Evolutionary conservation across 768 basidiomycete genomes (phyloP), one percentile per base, ranked within the genome.

Genomic region (Favolaschia claudopus): DNA sequence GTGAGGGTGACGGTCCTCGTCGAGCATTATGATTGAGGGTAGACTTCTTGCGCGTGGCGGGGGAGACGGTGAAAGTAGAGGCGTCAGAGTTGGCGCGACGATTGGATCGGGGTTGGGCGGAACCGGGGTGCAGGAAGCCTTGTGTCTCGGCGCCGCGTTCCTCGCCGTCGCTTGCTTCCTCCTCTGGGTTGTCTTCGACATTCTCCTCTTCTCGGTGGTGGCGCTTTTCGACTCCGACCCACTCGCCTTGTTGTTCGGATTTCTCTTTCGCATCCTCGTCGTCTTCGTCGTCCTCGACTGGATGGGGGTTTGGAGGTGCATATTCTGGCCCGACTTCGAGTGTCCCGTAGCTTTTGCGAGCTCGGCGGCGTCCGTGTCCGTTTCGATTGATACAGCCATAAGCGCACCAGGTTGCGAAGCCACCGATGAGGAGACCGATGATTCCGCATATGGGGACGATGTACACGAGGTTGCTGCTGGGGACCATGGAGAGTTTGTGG

Each of bases 301-400:
- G 47, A 22, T 15, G 40, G 8, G 25, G 67, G 50, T 27, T 68
- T 22, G 39, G 64, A 66, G 61, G 66, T 37, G 54, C 47, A 70
- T 66, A 48, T 67, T 52, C 42, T 58, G 72, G 50, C 46, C 70
- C 40, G 25, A 69, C 58, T 67, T 67, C 40, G 33, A 67, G 55
- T 44, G 58, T 57, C 31, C 63, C 63, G 46, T 64, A 64, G 55
- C 63, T 64, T 51, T 60, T 64, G 50, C 63, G 63, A 8, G 58
- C 55, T 2, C 58, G 58, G 28, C 67, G 28, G 37, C 57, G 55
- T 15, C 52, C 43, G 15, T 58, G 60, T 10, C 49, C 42, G 8
- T 63, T 63, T 7, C 70, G 67, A 13, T 67, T 76, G 33, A 70
- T 59, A 37, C 74, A 77, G 20, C 76, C 74, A 39, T 77, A 79